Conservation (phyloP, 257 asterid genomes). For the Solanum lignicaule region DNA sequence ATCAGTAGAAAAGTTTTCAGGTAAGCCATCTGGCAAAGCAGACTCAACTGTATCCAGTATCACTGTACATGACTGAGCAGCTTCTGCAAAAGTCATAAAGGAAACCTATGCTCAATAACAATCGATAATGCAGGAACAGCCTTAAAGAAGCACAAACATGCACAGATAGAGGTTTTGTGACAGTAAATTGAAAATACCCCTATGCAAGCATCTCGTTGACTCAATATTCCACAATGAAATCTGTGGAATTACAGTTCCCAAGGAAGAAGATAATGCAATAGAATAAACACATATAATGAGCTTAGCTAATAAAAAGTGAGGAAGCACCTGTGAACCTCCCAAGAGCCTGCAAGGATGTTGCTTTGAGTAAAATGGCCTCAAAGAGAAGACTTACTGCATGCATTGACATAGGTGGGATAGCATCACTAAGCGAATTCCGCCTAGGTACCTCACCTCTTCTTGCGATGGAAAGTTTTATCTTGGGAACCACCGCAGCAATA, state of each 20-base stretch:
- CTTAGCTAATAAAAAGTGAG: neutral
- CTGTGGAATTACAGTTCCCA: neutral
- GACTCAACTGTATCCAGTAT: conserved; percentile 77
- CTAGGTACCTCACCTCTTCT: conserved; percentile 51
- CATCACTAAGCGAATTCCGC: conserved; percentile 68
- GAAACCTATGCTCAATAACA: neutral
- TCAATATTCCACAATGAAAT: neutral
- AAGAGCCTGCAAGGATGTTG: conserved; percentile 69
- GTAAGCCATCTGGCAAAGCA: conserved; percentile 61
- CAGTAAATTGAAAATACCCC: neutral
- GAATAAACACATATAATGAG: neutral
- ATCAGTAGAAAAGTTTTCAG: conserved; percentile 48
- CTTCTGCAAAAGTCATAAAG: conserved; percentile 40
- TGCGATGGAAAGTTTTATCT: conserved; percentile 45
- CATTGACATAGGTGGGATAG: conserved; percentile 66
- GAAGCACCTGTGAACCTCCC: conserved; percentile 71
- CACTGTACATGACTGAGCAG: conserved; percentile 73
- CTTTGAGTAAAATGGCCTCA: conserved; percentile 86
- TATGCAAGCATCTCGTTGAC: neutral
- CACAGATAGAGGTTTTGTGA: neutral
- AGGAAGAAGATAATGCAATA: neutral
- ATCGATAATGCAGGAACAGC: neutral
- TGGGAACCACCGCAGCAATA: conserved; percentile 60
- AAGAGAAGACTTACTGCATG: conserved; percentile 85
- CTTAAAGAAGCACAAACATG: neutral